phyloP scores from a whole-genome alignment of 2,329 filamentous ascomycete species.

The Xylariales sp. region DNA sequence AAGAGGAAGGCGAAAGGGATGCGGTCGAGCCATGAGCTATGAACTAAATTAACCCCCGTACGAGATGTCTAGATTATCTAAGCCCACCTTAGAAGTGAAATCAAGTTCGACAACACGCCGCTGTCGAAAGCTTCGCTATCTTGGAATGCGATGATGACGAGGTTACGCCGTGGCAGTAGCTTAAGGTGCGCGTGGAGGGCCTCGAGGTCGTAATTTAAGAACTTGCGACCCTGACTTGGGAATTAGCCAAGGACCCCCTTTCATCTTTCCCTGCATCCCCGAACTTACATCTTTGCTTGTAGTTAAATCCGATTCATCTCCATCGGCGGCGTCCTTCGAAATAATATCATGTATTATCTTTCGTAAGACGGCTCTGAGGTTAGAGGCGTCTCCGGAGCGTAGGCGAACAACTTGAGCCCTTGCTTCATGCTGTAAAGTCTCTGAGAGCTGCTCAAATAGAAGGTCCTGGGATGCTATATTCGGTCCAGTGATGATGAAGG shows the following conservation, averaged over 20 bases:
- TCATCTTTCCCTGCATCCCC: not conserved
- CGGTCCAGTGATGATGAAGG: conserved; percentile 80
- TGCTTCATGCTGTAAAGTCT: conserved; percentile 60
- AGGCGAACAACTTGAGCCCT: conserved; percentile 72
- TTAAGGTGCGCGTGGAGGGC: conserved; percentile 72
- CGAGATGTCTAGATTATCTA: conserved; percentile 39
- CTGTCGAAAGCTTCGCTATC: conserved; percentile 87
- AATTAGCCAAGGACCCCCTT: conserved; percentile 13
- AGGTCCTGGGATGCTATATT: conserved; percentile 80
- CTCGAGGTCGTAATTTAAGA: conserved; percentile 83
- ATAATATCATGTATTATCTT: conserved; percentile 77
- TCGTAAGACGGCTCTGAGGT: conserved; percentile 78
- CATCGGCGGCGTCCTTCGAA: conserved; percentile 59
- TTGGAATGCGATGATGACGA: conserved; percentile 77
- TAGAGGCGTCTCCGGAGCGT: conserved; percentile 76
- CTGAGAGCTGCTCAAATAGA: conserved; percentile 77
- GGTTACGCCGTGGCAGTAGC: conserved; percentile 62
- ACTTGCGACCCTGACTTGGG: conserved; percentile 65
- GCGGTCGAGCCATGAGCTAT: conserved; percentile 74
- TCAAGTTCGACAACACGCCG: conserved; percentile 75
- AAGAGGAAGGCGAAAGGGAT: conserved; percentile 83
- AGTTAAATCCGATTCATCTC: conserved; percentile 64
- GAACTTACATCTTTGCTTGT: conserved; percentile 60
- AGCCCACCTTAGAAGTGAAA: conserved; percentile 74
- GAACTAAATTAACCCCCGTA: conserved; percentile 14